phyloP scores from a whole-genome alignment of 1,284 basidiomycete species.

The Sparassis latifolia region DNA sequence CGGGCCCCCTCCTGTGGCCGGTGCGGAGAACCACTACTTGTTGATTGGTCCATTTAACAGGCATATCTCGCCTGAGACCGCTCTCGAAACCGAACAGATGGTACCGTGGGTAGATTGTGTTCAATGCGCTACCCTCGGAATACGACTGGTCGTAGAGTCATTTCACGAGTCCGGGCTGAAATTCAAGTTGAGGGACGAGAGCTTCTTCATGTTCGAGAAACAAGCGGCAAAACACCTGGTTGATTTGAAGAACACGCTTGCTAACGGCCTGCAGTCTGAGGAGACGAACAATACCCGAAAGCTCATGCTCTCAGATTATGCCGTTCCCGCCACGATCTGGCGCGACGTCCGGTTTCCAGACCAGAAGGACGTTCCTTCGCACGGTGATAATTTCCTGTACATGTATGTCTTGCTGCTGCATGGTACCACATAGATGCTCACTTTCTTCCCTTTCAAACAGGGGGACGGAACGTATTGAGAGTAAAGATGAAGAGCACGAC shows the following conservation, averaged over 20 bases:
- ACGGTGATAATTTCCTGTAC: too few relatives aligned
- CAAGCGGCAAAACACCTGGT: conserved; percentile 6
- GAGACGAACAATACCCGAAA: conserved; percentile 7
- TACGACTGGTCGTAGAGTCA: conserved; percentile 12
- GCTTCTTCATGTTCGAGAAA: conserved; percentile 13
- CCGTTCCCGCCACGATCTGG: not conserved
- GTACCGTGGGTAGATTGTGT: conserved; percentile 15
- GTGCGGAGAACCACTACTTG: conserved; percentile 6
- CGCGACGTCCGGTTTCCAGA: not conserved
- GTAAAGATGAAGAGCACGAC: too few relatives aligned
- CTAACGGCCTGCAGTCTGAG: not conserved
- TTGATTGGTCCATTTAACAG: conserved; percentile 11
- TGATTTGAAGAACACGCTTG: not conserved
- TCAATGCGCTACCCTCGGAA: conserved; percentile 20
- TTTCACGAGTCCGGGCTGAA: conserved; percentile 13
- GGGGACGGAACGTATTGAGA: too few relatives aligned
- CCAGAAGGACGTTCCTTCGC: too few relatives aligned
- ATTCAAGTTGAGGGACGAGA: conserved; percentile 17
- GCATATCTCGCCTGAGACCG: not conserved
- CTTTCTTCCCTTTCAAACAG: too few relatives aligned
- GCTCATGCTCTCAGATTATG: not conserved
- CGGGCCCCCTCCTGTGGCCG: conserved; percentile 3
- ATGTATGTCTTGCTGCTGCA: too few relatives aligned
- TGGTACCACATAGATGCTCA: too few relatives aligned
- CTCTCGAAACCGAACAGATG: conserved; percentile 13